These are phyloP conservation scores for Persicaria tinctoria DNA, from an alignment of 148 eudicot genomes.

Conservation along the genomic window DNA sequence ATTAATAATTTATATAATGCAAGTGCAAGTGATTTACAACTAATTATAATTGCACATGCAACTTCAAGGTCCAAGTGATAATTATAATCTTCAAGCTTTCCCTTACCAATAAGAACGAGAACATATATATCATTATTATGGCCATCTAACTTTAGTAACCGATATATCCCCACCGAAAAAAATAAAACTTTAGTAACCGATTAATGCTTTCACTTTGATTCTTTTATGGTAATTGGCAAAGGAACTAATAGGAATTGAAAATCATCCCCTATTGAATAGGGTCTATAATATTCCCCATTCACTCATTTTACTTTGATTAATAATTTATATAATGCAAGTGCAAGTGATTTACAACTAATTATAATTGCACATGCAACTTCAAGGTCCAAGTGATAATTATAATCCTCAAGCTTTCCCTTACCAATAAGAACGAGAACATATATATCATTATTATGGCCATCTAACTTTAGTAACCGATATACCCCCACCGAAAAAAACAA, in stretches of 20 bases:
- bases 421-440: background rate
- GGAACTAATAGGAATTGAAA: no score
- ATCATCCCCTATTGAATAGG: no score
- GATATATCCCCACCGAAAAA: no score
- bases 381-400: background rate
- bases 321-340: background rate
- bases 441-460: background rate
- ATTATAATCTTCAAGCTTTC: background rate
- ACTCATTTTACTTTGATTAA: no score
- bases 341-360: background rate
- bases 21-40: background rate
- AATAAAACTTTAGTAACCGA: background rate
- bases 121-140: background rate
- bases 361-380: background rate
- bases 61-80: background rate
- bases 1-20: background rate
- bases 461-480: background rate
- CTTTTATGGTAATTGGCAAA: background rate
- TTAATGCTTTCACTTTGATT: background rate
- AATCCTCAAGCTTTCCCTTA: background rate
- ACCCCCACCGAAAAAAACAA: no score
- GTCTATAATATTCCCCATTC: no score
- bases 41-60: background rate
- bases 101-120: background rate
- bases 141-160: background rate